Evolutionary conservation across 108 stramenopile genomes (phyloP).

Genomic region (Skeletonema tropicum): DNA sequence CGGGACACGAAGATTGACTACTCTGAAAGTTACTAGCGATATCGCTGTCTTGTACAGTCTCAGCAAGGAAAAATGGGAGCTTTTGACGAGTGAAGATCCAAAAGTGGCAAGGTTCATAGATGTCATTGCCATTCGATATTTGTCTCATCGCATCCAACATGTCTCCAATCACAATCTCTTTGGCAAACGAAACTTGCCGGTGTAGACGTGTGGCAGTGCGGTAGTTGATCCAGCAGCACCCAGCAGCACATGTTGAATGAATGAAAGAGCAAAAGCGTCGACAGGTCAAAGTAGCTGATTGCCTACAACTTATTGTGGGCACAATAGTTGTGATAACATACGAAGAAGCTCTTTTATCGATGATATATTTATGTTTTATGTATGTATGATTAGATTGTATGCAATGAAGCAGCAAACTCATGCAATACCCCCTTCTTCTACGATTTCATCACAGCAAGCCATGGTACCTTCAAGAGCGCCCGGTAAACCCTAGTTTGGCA

Average conservation of each 20-base stretch:
- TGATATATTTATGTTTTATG: no score
- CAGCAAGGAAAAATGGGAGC: constrained; percentile 48
- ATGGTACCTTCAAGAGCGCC: no score
- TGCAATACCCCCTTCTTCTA: no score
- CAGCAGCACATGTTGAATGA: no score
- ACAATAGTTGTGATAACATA: no score
- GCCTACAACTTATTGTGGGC: no score
- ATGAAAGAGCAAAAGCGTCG: no score
- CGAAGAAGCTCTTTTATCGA: no score
- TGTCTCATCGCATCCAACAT: constrained; percentile 25
- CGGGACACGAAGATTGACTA: constrained; percentile 55
- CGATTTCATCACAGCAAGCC: no score
- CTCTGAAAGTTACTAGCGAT: constrained; percentile 55
- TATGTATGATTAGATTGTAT: background rate
- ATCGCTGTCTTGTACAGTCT: constrained; percentile 68
- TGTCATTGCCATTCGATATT: constrained; percentile 67
- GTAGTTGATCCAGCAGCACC: no score
- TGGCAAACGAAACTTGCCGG: background rate
- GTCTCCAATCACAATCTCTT: background rate
- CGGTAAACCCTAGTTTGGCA: background rate
- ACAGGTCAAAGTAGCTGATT: no score
- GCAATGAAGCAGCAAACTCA: background rate
- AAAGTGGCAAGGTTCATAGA: constrained; percentile 61
- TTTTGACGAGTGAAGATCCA: constrained; percentile 46
- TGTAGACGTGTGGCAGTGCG: no score